Evolutionary conservation across 176 grass and related monocot species (phyloP).

Genomic region (Oryza nivara): DNA sequence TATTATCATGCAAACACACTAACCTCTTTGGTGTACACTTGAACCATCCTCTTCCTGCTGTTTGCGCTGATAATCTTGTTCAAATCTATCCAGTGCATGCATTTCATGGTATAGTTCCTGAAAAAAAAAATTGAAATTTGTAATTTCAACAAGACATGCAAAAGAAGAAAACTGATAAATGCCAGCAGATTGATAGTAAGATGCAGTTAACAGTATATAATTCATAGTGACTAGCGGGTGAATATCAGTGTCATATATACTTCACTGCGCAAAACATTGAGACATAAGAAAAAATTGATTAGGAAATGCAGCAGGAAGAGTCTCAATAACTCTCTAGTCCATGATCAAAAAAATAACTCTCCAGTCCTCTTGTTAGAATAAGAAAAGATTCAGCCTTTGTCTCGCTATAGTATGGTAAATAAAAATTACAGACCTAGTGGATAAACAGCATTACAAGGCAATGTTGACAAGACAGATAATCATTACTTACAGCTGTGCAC

Average conservation of each 20-base stretch:
- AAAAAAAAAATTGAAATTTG: conserved; percentile 26
- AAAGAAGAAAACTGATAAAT: conserved; percentile 17
- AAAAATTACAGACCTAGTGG: conserved; percentile 18
- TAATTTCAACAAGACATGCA: conserved; percentile 27
- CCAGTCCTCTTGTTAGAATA: conserved; percentile 16
- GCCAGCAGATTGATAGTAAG: not conserved
- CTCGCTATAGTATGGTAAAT: conserved; percentile 19
- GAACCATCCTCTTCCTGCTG: conserved; percentile 77
- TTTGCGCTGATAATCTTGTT: conserved; percentile 86
- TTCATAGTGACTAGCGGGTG: conserved; percentile 7
- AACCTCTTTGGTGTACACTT: conserved; percentile 77
- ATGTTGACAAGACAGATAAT: conserved; percentile 29
- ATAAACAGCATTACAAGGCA: not conserved
- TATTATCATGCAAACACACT: conserved; percentile 37
- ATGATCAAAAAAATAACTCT: not conserved
- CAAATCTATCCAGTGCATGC: conserved; percentile 97
- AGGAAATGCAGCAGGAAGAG: not conserved
- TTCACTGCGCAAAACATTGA: conserved; percentile 11
- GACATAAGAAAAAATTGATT: not conserved
- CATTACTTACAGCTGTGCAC: conserved; percentile 83
- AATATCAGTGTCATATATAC: conserved; percentile 22
- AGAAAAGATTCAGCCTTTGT: conserved; percentile 7
- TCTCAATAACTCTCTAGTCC: not conserved
- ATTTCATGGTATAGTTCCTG: conserved; percentile 99
- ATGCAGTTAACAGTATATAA: conserved; percentile 27